Conservation (phyloP, 1,284 basidiomycete species). For the Mycena sp. region DNA sequence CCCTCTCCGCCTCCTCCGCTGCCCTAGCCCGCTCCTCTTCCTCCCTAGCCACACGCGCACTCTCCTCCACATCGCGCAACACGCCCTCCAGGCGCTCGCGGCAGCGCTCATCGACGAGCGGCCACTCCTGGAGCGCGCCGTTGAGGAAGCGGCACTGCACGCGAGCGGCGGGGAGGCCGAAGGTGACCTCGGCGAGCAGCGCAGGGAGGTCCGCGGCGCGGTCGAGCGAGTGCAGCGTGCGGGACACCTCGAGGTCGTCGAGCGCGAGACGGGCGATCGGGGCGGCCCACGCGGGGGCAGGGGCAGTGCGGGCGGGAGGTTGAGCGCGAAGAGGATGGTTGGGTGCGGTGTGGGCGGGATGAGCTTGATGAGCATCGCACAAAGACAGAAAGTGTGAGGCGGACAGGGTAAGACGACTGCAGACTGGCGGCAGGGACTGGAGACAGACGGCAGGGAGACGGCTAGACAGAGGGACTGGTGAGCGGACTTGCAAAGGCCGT, state of each 20-base stretch:
- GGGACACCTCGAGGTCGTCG: slow-evolving; percentile 68
- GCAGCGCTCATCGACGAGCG: slow-evolving; percentile 56
- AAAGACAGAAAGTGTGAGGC: too few species aligned
- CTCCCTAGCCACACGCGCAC: slow-evolving; percentile 52
- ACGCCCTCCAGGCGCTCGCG: too few species aligned
- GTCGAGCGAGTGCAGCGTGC: slow-evolving; percentile 69
- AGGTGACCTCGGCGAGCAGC: slow-evolving; percentile 67
- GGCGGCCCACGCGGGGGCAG: slow-evolving; percentile 65
- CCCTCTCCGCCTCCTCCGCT: slow-evolving; percentile 31
- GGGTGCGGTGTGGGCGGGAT: slow-evolving; percentile 20
- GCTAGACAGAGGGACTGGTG: too few species aligned
- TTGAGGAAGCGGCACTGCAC: too few species aligned
- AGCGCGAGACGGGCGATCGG: slow-evolving; percentile 60
- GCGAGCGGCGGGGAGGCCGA: too few species aligned
- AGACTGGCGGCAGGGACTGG: too few species aligned
- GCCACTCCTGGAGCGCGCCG: slow-evolving; percentile 59
- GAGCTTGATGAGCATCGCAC: slow-evolving; percentile 31
- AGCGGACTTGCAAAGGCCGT: too few species aligned
- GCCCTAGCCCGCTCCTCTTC: slow-evolving; percentile 26
- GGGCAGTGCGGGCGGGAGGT: slow-evolving; percentile 58
- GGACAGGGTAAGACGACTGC: too few species aligned
- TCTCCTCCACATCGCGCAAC: too few species aligned
- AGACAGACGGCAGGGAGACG: too few species aligned
- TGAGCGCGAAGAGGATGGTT: slow-evolving; percentile 66
- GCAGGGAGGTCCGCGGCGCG: slow-evolving; percentile 65